Evolutionary conservation across 768 basidiomycete species (phyloP), one percentile per base, ranked within the genome.

Genomic region (Artomyces pyxidatus): DNA sequence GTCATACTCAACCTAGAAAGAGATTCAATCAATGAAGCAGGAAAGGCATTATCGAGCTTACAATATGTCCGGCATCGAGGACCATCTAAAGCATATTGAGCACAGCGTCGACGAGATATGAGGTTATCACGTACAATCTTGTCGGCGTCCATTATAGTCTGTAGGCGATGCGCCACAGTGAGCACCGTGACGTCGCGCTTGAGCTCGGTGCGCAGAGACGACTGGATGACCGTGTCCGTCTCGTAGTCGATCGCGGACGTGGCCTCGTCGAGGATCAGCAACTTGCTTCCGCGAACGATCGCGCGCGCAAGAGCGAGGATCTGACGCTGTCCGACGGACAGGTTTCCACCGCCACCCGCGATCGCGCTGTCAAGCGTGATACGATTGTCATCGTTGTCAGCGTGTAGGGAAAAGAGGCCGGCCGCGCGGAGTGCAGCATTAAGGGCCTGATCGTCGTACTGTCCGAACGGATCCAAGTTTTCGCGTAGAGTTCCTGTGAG

Each of bases 121-220:
- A 12, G 16, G n/a, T 10, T 6, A 12, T 45, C n/a, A 38, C 61
- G 48, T 49, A 81, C 68, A 38, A 82, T 76, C 54, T 76, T 75
- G 59, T 83, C 80, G 3, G 78, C 75, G 46, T 80, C 79, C 68
- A 79, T 78, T 51, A 82, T 75, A 7, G 75, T 81, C 48, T 72
- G 70, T 6, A 78, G 58, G 14, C 80, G 71, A 59, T 81, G 79
- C 1, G 81, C 81, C 28, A 83, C 71, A 16, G 77, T 81, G 25
- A 82, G 63, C 17, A 82, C 62, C 0, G 80, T 82, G 0, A 70
- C 69, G 40, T 66, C 71, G 17, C 61, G 60, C 9, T 59, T 62
- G 5, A 77, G 58, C 52, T 71, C 70, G 22, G 66, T 66, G 9
- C 80, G 68, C 46, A 83, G 71, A 1, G 78, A 76, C 4, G 65